Conservation (phyloP, 106 monocot genomes). For the Chionographis japonica region DNA sequence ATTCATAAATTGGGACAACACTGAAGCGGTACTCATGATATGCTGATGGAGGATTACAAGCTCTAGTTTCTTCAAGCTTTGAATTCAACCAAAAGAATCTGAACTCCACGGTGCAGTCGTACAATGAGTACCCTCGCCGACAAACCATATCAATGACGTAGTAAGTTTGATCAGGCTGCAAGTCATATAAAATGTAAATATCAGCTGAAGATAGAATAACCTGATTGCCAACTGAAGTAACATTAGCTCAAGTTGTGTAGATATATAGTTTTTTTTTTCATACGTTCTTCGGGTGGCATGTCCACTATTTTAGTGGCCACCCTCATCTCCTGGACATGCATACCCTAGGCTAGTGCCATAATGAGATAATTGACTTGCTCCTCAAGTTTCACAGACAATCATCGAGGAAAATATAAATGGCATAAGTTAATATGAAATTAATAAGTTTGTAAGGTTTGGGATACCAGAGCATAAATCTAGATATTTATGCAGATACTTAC, state of each 20-base stretch:
- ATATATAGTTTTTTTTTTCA: too few relatives aligned
- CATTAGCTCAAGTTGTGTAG: background rate
- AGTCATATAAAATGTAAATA: constrained; percentile 12
- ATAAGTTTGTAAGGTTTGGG: too few relatives aligned
- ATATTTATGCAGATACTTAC: too few relatives aligned
- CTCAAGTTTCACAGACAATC: too few relatives aligned
- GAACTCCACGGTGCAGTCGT: constrained; percentile 89
- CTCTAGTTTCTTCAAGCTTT: constrained; percentile 80
- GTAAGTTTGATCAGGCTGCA: constrained; percentile 90
- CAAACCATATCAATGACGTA: constrained; percentile 98
- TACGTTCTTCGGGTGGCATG: too few relatives aligned
- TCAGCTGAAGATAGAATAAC: background rate
- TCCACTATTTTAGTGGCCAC: too few relatives aligned
- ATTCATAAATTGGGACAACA: constrained; percentile 70
- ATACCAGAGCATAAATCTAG: too few relatives aligned
- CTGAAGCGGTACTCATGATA: constrained; percentile 81
- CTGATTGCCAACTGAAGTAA: constrained; percentile 2
- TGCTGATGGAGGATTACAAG: constrained; percentile 72
- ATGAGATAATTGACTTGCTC: too few relatives aligned
- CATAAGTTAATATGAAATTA: too few relatives aligned
- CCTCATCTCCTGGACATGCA: too few relatives aligned
- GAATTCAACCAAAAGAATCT: constrained; percentile 98
- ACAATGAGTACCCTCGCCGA: constrained; percentile 90
- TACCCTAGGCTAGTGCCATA: too few relatives aligned
- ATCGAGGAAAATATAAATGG: too few relatives aligned